A percentile compares a stretch with the other conserved stretches of the same genome.
phyloP scores from a whole-genome alignment of 2,329 filamentous ascomycete species.

The Microsporum audouinii region DNA sequence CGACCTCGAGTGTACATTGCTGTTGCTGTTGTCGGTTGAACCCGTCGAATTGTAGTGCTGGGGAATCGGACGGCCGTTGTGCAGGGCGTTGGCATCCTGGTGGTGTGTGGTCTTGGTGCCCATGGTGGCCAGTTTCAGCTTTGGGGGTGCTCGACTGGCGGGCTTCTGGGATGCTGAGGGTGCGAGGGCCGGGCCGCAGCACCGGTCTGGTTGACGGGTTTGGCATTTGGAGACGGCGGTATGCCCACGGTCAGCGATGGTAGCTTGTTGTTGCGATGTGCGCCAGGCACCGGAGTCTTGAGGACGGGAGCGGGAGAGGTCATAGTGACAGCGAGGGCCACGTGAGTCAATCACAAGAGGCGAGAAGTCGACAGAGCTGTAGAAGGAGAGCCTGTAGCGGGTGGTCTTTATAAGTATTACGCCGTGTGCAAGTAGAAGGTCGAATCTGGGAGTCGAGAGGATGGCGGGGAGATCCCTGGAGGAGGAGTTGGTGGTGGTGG shows the following conservation, averaged over 20 bases:
- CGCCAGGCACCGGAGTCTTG: conserved; percentile 68
- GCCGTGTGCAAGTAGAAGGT: no score
- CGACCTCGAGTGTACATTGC: conserved; percentile 64
- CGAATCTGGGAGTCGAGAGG: neutral
- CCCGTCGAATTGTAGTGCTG: conserved; percentile 45
- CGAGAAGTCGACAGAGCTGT: neutral
- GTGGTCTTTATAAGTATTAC: no score
- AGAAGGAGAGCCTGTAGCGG: neutral
- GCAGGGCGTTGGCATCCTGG: conserved; percentile 51
- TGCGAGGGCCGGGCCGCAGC: conserved; percentile 21
- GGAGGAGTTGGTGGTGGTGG: neutral
- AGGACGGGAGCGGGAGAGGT: conserved; percentile 61
- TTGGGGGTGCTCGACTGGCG: conserved; percentile 45
- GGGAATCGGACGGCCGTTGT: conserved; percentile 43
- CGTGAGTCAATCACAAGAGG: conserved; percentile 3
- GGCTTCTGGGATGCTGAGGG: conserved; percentile 22
- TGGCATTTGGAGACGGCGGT: conserved; percentile 70
- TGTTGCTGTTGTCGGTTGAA: conserved; percentile 51
- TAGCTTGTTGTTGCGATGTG: conserved; percentile 48
- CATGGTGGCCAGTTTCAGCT: conserved; percentile 76
- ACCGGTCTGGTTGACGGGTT: conserved; percentile 46
- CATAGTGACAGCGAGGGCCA: conserved; percentile 40
- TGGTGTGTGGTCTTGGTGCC: conserved; percentile 45
- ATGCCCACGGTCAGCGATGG: conserved; percentile 82
- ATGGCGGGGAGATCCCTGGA: conserved; percentile 1